A percentile compares a stretch with the other conserved stretches of the same genome.
These are phyloP conservation scores for Dinochytrium kinnereticum DNA, from an alignment of 371 early-diverging fungal genomes.

Conservation along the genomic window DNA sequence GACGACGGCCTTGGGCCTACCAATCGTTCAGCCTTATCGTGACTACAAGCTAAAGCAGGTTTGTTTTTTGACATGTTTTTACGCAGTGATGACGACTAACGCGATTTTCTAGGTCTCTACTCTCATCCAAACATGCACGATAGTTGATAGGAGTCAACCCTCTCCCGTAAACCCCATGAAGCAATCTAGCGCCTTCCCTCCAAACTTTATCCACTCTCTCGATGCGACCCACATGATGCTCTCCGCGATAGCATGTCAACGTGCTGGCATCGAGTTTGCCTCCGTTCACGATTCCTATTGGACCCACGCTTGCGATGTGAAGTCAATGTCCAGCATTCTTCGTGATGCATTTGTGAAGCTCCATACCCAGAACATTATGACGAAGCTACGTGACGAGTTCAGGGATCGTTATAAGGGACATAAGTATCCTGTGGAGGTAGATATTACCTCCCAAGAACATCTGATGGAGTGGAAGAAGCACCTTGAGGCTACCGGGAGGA, in stretches of 20 bases:
- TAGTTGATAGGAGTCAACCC: slow-evolving; percentile 71
- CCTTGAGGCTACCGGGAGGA: slow-evolving; percentile 40
- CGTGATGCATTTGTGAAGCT: slow-evolving; percentile 90
- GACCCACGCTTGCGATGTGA: slow-evolving; percentile 95
- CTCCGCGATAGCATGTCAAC: slow-evolving; percentile 87
- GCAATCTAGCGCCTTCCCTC: slow-evolving; percentile 96
- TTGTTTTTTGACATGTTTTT: slow-evolving; percentile 11
- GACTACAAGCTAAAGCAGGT: slow-evolving; percentile 65
- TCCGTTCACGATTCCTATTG: slow-evolving; percentile 98
- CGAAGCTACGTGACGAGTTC: slow-evolving; percentile 82
- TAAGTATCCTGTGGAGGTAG: slow-evolving; percentile 65
- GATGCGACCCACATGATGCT: slow-evolving; percentile 98
- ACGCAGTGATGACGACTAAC: not conserved
- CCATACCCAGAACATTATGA: slow-evolving; percentile 86
- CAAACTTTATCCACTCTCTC: slow-evolving; percentile 97
- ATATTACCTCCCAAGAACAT: slow-evolving; percentile 37
- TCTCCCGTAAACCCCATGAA: slow-evolving; percentile 88
- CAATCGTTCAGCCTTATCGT: slow-evolving; percentile 97
- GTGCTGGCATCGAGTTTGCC: slow-evolving; percentile 83
- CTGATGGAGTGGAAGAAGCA: slow-evolving; percentile 39
- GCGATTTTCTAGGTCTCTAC: slow-evolving; percentile 57
- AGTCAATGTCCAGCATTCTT: slow-evolving; percentile 82
- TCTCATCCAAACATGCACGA: slow-evolving; percentile 77
- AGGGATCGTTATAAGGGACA: slow-evolving; percentile 78
- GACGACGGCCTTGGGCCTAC: slow-evolving; percentile 95